A percentile compares a stretch with the other conserved stretches of the same genome.
phyloP scores from a whole-genome alignment of 495 filamentous ascomycete species.

The Stereocaulon alpinum region DNA sequence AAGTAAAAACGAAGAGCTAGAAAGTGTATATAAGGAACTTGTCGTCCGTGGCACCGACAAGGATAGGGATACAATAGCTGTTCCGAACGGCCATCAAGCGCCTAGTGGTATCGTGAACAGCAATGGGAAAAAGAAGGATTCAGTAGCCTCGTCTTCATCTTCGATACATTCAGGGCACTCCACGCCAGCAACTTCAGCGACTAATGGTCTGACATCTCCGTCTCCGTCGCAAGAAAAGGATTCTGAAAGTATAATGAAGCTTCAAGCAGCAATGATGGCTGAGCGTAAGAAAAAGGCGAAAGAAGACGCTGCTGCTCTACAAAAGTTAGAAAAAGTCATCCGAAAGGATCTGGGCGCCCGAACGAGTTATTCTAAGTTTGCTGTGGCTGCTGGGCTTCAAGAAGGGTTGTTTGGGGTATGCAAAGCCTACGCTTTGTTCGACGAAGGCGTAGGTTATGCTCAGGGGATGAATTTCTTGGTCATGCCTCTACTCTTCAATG shows the following conservation, averaged over 20 bases:
- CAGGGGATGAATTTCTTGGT: slow-evolving; percentile 98
- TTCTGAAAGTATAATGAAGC: slow-evolving; percentile 52
- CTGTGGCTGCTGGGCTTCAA: slow-evolving; percentile 77
- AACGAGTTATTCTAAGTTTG: slow-evolving; percentile 93
- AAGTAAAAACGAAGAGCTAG: slow-evolving; percentile 83
- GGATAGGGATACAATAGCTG: slow-evolving; percentile 45
- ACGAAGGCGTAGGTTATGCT: slow-evolving; percentile 90
- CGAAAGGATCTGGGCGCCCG: slow-evolving; percentile 80
- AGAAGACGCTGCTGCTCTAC: slow-evolving; percentile 57
- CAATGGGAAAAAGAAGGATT: slow-evolving; percentile 49
- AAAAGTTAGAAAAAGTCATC: slow-evolving; percentile 85
- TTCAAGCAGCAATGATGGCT: slow-evolving; percentile 53
- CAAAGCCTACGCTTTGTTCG: slow-evolving; percentile 94
- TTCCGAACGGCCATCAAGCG: slow-evolving; percentile 23
- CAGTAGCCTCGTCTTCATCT: slow-evolving; percentile 60
- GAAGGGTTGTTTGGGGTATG: slow-evolving; percentile 91
- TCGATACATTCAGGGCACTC: slow-evolving; percentile 77
- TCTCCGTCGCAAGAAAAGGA: slow-evolving; percentile 54
- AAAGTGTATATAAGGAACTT: slow-evolving; percentile 77
- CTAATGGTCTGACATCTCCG: slow-evolving; percentile 44
- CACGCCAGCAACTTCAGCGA: slow-evolving; percentile 47
- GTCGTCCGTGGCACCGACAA: slow-evolving; percentile 72
- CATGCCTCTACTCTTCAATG: slow-evolving; percentile 96
- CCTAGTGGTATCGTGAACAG: slow-evolving; percentile 34
- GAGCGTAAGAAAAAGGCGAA: slow-evolving; percentile 64